Evolutionary conservation across 495 filamentous ascomycete genomes (phyloP).

Genomic region (Lepidopterella palustris): DNA sequence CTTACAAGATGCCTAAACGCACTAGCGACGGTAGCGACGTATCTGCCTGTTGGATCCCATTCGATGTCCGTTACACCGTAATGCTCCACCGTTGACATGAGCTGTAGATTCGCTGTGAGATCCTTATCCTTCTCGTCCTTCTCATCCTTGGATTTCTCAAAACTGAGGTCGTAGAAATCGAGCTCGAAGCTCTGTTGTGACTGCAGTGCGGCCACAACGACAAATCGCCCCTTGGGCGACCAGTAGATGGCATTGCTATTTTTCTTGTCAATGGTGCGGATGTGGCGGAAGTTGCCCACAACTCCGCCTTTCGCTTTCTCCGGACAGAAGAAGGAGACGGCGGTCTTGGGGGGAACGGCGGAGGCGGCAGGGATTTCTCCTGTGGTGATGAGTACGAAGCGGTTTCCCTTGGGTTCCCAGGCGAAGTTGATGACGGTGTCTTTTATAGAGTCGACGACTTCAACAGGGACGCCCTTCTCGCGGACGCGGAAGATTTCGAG

Average conservation of each 20-base stretch:
- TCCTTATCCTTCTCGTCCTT: slow-evolving; percentile 89
- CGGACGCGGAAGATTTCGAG: slow-evolving; percentile 95
- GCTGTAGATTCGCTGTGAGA: slow-evolving; percentile 83
- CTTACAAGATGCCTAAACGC: slow-evolving; percentile 92
- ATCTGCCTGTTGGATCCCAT: slow-evolving; percentile 95
- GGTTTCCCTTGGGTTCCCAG: slow-evolving; percentile 95
- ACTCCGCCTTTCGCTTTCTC: slow-evolving; percentile 76
- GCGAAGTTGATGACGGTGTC: slow-evolving; percentile 98
- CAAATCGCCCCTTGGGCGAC: slow-evolving; percentile 95
- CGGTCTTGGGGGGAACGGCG: slow-evolving; percentile 86
- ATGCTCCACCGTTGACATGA: slow-evolving; percentile 88
- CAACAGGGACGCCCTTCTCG: slow-evolving; percentile 96
- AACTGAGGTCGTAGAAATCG: slow-evolving; percentile 96
- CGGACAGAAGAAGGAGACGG: slow-evolving; percentile 91
- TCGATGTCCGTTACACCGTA: slow-evolving; percentile 97
- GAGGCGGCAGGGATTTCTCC: slow-evolving; percentile 71
- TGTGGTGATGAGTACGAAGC: slow-evolving; percentile 95
- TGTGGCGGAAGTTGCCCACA: slow-evolving; percentile 89
- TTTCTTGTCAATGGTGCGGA: slow-evolving; percentile 93
- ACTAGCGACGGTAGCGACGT: slow-evolving; percentile 83
- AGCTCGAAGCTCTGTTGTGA: slow-evolving; percentile 89
- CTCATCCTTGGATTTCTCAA: slow-evolving; percentile 69
- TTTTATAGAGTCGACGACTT: slow-evolving; percentile 94
- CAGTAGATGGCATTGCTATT: slow-evolving; percentile 99
- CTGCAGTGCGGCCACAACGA: slow-evolving; percentile 84